Evolutionary conservation across 2,329 filamentous ascomycete species (phyloP), one percentile per base, ranked within the genome.

Genomic region (Ceratocystis albifundus): DNA sequence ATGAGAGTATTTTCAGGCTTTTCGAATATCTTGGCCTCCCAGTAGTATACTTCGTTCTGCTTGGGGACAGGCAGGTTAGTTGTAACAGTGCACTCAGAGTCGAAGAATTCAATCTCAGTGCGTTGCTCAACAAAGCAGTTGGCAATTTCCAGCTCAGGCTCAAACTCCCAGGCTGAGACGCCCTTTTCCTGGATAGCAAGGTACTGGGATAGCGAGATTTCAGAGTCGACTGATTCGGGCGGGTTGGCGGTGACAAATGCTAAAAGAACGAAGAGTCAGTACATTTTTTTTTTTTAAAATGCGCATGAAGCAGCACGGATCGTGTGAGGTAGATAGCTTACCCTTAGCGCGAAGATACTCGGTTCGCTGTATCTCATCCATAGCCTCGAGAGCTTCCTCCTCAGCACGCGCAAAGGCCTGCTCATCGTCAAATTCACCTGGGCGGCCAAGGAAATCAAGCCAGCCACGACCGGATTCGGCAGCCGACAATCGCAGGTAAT

Each of bases 81-180:
- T 80, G 96, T 90, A 69, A 97, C 94, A 71, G 92, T 96, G 78
- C 93, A 97, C 75, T 96, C 94, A 1, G 91, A 94, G 76, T 99
- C 94, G 74, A 96, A 99, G 78, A 99, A 99, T 75, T 99, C 94
- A 70, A 99, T 96, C 76, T 99, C 94, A 10, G 94, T 99, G 70
- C 94, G 85, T 50, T 80, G 93, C 77, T 99, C 93, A 70, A 99
- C 94, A 74, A 99, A 99, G 76, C 94, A 99, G 76, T 97, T 97
- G 71, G 94, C 94, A 71, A 97, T 96, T 76, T 99, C 94, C 45
- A 97, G 79, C 76, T 99, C 94, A n/a, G 94, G 94, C 75, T 97
- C 94, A 73, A 99, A 99, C 75, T 99, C 94, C 94, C 94, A 99
- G 5, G 94, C 94, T 4, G 94, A 96, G n/a, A 99, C 93, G 63